These are phyloP conservation scores for Claviceps sp. DNA, from an alignment of 2,329 filamentous ascomycete species.

Conservation along the genomic window DNA sequence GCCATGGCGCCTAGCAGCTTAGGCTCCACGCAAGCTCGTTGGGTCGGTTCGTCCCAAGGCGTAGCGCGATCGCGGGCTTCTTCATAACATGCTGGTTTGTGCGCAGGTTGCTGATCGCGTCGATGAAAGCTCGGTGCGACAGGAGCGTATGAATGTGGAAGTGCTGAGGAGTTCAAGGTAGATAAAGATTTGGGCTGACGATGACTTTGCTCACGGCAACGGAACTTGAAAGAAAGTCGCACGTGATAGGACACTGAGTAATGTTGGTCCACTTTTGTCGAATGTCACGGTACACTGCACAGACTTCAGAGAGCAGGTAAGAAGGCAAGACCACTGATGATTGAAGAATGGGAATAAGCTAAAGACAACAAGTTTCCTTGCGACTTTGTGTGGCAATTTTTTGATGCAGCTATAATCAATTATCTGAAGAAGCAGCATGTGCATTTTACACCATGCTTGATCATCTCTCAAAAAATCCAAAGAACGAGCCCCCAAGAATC, in stretches of 20 bases:
- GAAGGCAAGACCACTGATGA: no score
- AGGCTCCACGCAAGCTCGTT: conserved; percentile 9
- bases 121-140: not conserved
- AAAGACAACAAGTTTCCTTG: no score
- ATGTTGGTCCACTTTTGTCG: no score
- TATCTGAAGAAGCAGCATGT: not conserved
- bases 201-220: no score
- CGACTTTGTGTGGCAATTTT: no score
- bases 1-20: conserved; percentile 15
- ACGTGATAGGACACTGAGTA: no score
- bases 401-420: not conserved
- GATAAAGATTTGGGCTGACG: no score
- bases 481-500: not conserved
- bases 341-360: not conserved
- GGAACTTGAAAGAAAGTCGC: no score
- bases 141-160: not conserved
- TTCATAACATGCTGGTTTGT: conserved; percentile 16
- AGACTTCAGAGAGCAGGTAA: no score
- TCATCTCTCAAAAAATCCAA: no score
- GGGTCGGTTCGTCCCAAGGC: conserved; percentile 13
- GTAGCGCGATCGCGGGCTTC: conserved; percentile 7
- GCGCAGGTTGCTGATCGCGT: not conserved
- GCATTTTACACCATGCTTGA: no score
- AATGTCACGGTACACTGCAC: no score
- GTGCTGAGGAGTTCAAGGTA: not conserved